phyloP scores from a whole-genome alignment of 2,329 filamentous ascomycete genomes.

The Fusarium piperis region DNA sequence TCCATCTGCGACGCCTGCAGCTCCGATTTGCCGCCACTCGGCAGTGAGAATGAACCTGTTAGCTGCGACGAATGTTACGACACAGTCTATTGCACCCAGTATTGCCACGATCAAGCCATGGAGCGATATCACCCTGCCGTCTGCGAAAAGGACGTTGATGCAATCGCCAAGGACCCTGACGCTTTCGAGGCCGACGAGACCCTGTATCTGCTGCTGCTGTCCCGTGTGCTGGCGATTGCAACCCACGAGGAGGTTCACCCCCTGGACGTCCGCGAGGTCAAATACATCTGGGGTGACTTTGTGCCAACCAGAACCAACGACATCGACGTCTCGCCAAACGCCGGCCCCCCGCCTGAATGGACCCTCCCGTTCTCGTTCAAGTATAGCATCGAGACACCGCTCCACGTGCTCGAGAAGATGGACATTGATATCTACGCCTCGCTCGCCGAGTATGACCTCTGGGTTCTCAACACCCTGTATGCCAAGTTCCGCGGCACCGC shows the following conservation, averaged over 20 bases:
- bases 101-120: constrained; percentile 67
- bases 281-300: constrained; percentile 77
- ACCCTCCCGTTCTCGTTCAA: constrained; percentile 83
- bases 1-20: constrained; percentile 91
- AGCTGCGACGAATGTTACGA: constrained; percentile 71
- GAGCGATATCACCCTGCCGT: constrained; percentile 71
- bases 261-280: constrained; percentile 70
- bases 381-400: constrained; percentile 76
- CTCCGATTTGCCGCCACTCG: constrained; percentile 71
- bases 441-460: constrained; percentile 71
- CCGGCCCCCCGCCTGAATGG: constrained; percentile 67
- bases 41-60: constrained; percentile 56
- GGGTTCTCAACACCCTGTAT: constrained; percentile 91
- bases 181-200: constrained; percentile 68
- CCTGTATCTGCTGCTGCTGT: constrained; percentile 70
- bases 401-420: constrained; percentile 86
- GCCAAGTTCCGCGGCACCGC: constrained; percentile 94
- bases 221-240: constrained; percentile 71
- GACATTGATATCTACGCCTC: constrained; percentile 78
- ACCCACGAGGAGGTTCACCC: constrained; percentile 69
- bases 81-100: constrained; percentile 72
- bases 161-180: constrained; percentile 71
- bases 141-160: constrained; percentile 73
- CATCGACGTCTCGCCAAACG: constrained; percentile 62
- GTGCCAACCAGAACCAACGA: constrained; percentile 62